Percentiles rank a stretch among this genome's conserved stretches.
Evolutionary conservation across 75 land plant species (phyloP).

Genomic region (Larix kaempferi): DNA sequence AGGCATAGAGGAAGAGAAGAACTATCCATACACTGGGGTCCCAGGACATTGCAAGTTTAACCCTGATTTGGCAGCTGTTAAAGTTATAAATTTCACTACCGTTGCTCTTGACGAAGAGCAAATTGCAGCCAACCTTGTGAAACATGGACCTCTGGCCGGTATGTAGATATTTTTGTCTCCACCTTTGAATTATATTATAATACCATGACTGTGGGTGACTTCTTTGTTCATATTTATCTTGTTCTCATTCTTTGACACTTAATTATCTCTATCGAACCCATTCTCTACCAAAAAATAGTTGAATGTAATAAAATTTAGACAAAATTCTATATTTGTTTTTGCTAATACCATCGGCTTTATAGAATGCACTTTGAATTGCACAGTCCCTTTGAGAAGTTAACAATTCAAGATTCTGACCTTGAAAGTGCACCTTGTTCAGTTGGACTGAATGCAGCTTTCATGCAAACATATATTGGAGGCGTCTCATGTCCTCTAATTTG

Average conservation of each 20-base stretch:
- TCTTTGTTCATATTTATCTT: no score
- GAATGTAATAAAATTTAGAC: background rate
- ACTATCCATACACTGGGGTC: conserved; percentile 39
- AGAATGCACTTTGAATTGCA: no score
- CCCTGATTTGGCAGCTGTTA: conserved; percentile 24
- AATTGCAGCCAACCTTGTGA: conserved; percentile 43
- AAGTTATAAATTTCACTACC: conserved; percentile 28
- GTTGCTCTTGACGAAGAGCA: conserved; percentile 45
- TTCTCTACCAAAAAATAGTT: background rate
- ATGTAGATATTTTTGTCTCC: background rate
- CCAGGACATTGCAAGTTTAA: conserved; percentile 34
- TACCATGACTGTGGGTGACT: no score
- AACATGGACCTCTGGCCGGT: conserved; percentile 46
- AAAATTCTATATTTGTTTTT: no score
- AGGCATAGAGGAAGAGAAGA: conserved; percentile 30
- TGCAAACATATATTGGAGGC: conserved; percentile 46
- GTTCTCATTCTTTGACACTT: no score
- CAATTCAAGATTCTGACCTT: background rate
- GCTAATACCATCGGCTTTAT: no score
- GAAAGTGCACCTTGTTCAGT: conserved; percentile 15
- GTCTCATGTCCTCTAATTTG: conserved; percentile 50
- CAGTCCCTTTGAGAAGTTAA: no score
- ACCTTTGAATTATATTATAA: background rate
- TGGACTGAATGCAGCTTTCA: conserved; percentile 45
- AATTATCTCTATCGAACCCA: background rate